Base-by-base conservation (phyloP, 2,329 filamentous ascomycete species). In the Penicillium digitatum region DNA sequence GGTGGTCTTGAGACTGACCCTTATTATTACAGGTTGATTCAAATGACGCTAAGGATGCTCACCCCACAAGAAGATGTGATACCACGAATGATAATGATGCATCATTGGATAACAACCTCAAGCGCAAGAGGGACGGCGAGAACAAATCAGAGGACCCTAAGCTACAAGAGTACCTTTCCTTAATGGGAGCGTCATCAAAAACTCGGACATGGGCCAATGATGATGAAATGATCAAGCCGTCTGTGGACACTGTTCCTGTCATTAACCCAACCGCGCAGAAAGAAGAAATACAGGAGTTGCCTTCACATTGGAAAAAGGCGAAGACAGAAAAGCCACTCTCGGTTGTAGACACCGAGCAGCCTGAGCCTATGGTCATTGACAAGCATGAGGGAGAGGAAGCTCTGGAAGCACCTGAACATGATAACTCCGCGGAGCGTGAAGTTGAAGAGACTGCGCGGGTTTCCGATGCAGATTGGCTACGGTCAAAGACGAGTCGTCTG, bases 391-490 rank as follows among this genome's bases (percentile, higher is more conserved):
- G 57, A 29, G 47, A 57, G 7, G 63, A 65, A 16, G 54, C 49
- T 48, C 57, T 62, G 35, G 49, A 63, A 32, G 49, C 55, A 11
- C 34, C 27, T 20, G 60, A 57, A 27, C 54, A 64, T 22, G 59
- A 64, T 26, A 56, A 58, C 10, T 49, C 56, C 27, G 59, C 66
- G 40, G 61, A 64, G 26, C 40, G 57, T 55, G 66, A 63, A 53
- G 69, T 62, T n/a, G n/a, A n/a, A 22, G 66, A 68, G 46, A 66
- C 70, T 24, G 68, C 68, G 32, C 71, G 72, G 31, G 70, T 75
- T 43, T 87, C 87, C 22, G 91, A 96, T 74, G 85, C 87, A 57
- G 92, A 97, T 73, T 99, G 94, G 94, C 79, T 96, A 63, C 86
- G 93, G 55, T 93, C 89, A 59, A 85, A 89, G 63, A 97, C 92